Conservation (phyloP, 805 yeast genomes). For the Saturnispora diversa region DNA sequence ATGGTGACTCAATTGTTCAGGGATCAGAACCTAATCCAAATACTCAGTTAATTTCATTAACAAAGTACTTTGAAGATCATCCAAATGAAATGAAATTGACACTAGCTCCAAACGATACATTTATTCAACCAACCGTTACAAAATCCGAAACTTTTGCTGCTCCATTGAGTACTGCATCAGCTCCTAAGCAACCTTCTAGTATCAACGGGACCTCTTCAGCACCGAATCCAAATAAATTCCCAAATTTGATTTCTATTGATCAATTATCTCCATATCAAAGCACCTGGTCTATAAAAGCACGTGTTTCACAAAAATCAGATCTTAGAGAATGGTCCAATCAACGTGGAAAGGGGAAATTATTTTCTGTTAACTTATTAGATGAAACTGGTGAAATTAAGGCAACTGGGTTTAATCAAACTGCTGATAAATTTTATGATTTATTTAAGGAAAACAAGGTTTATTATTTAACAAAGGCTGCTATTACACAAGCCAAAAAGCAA, state of each 20-base stretch:
- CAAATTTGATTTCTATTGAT: constrained; percentile 64
- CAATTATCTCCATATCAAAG: constrained; percentile 86
- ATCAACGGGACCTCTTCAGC: neutral
- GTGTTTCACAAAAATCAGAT: constrained; percentile 83
- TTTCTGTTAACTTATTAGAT: constrained; percentile 81
- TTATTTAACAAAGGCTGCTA: constrained; percentile 71
- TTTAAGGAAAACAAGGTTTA: constrained; percentile 87
- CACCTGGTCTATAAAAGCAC: constrained; percentile 87
- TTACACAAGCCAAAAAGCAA: constrained; percentile 77
- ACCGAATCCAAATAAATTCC: constrained; percentile 17
- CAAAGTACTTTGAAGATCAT: constrained; percentile 49
- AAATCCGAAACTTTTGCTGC: neutral
- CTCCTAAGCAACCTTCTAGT: neutral
- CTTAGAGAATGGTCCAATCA: constrained; percentile 81
- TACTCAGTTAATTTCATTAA: constrained; percentile 29
- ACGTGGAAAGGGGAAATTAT: constrained; percentile 83
- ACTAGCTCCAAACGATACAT: constrained; percentile 1
- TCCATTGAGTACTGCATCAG: neutral
- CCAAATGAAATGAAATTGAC: constrained; percentile 31
- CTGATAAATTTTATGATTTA: constrained; percentile 65
- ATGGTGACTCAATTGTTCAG: constrained; percentile 27
- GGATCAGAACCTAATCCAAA: constrained; percentile 26
- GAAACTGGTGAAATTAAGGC: constrained; percentile 96
- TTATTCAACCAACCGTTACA: constrained; percentile 1
- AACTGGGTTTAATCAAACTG: constrained; percentile 85